Percentiles rank a stretch among this genome's conserved stretches.
Evolutionary conservation across 768 basidiomycete genomes (phyloP).

Genomic region (Exidia glandulosa): DNA sequence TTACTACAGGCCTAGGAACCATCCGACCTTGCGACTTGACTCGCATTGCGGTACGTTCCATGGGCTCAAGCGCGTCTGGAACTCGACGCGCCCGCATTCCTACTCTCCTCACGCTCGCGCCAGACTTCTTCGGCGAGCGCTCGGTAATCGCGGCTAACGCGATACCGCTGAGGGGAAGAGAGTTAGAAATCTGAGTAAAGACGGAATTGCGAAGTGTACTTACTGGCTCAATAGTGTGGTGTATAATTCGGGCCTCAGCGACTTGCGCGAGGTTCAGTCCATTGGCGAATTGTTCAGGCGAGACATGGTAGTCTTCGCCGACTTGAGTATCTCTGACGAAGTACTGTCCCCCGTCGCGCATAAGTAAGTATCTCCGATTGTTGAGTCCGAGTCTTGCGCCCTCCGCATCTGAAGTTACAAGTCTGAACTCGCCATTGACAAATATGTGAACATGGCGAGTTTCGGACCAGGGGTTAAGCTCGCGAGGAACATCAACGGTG

Average conservation of each 20-base stretch:
- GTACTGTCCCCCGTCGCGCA: too few relatives aligned
- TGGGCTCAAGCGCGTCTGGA: neutral
- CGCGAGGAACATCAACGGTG: too few relatives aligned
- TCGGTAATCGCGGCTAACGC: neutral
- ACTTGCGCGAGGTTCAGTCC: too few relatives aligned
- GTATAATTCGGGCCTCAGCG: neutral
- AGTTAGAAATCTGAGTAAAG: neutral
- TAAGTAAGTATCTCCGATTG: too few relatives aligned
- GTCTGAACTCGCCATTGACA: too few relatives aligned
- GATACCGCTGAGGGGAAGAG: neutral
- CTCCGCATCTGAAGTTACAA: too few relatives aligned
- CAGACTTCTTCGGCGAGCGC: neutral
- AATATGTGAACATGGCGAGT: too few relatives aligned
- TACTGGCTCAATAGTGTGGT: neutral
- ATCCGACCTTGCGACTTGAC: conserved; percentile 2
- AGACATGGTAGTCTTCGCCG: too few relatives aligned
- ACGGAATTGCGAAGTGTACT: neutral
- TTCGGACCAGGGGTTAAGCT: too few relatives aligned
- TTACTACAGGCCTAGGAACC: conserved; percentile 4
- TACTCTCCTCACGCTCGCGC: neutral
- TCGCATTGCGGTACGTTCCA: conserved; percentile 4
- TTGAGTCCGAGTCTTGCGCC: too few relatives aligned
- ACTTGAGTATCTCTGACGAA: too few relatives aligned
- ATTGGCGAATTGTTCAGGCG: too few relatives aligned
- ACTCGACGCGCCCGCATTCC: neutral